Base-by-base conservation (phyloP, 495 filamentous ascomycete species). In the Podospora pseudopauciseta region DNA sequence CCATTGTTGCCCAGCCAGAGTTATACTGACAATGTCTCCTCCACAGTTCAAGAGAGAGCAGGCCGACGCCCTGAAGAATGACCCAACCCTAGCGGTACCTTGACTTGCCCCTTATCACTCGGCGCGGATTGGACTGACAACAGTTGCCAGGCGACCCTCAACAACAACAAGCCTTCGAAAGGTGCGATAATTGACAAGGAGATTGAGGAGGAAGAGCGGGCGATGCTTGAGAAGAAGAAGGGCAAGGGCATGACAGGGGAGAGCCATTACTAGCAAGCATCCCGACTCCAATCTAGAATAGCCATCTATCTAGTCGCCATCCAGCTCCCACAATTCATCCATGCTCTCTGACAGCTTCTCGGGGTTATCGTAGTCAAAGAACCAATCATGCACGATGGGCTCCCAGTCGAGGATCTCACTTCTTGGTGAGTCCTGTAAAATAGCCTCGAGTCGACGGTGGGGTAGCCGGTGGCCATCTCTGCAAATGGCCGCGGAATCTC, bases 131-230 rank as follows among this genome's bases (percentile, higher is more conserved):
- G 9, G 6, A 13, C 39, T 26, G 18, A 27, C 5, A n/a, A 55
- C 57, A 27, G 15, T 23, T 13, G 20, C 26, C 34, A 76, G 74
- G 73, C 73, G 6, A 68, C 16, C 1, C 23, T 71, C 1, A 60
- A 76, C 60, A 68, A 68, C 26, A 75, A 72, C 69, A 66, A 66
- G 57, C 75, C 75, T 1, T 4, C 18, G 65, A 65, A 63, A 55
- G 75, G 75, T 23, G 75, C 73, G 20, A 60, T 62, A 5, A 75
- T 72, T 27, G 75, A 76, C 70, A 75, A 75, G 60, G 71, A 76
- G 56, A 28, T 76, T 19, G 49, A 59, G 32, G 65, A 67, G 20
- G 73, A 77, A 23, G 75, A 77, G 18, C 68, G 70, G 19, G 73
- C 28, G 1, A 68, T 59, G 61, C 6, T 77, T n/a, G 57, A 20